Evolutionary conservation across 1,284 basidiomycete species (phyloP), one percentile per base, ranked within the genome.

Genomic region (Earliella scabrosa): DNA sequence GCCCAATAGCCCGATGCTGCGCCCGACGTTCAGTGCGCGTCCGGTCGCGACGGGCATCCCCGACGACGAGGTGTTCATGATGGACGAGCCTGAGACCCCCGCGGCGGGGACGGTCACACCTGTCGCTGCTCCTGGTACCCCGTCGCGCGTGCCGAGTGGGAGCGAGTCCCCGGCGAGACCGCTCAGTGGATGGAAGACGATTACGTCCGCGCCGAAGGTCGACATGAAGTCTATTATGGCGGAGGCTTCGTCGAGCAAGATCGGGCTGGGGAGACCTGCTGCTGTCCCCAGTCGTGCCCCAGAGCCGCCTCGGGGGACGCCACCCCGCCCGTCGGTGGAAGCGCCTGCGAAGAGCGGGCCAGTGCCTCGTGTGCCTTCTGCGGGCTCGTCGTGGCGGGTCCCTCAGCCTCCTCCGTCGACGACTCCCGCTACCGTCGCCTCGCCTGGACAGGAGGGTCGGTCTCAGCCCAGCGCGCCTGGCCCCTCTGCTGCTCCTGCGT

Each of bases 151-250:
- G 23, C 32, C 56, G 11, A 60, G 56, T 27, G 54, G 54, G 16
- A 56, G 50, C 34, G 54, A 47, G 18, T 52, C 45, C 9, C 44
- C 45, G 21, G 52, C 39, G 60, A 65, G 58, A 40, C 50, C 50
- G 18, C 35, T 45, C 1, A 26, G 58, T 14, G 68, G 69, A 1
- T 73, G 71, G 84, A 81, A 77, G 63, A 73, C 74, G 3, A 70
- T 70, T 38, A 71, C 75, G 0, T 52, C 65, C 14, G 61, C 67
- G 64, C 73, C 70, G 48, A 93, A 89, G 26, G 82, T 87, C 9
- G 93, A 97, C 67, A 86, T 97, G 78, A 88, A 91, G 63, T 77
- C 84, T 20, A 87, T 98, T 59, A 94, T 97, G 85, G 92, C 90
- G 0, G 92, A 94, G 69, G 84, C 86, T 1, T 83, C 84, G 39